Conservation (phyloP, 108 stramenopile species). For the Seminavis robusta region DNA sequence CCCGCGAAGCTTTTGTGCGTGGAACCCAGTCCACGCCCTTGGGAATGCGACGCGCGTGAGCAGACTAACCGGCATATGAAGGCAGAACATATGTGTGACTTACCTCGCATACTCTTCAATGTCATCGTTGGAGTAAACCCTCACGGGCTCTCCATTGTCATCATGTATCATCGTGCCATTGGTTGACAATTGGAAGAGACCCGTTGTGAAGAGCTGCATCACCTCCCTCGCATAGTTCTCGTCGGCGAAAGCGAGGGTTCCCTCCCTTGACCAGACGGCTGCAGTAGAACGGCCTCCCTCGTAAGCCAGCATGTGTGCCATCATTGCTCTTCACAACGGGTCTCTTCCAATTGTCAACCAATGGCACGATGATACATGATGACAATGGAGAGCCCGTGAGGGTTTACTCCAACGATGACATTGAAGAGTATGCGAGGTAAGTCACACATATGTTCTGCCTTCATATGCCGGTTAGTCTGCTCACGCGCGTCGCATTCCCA, state of each 20-base stretch:
- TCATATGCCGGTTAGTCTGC: too few species aligned
- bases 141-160: constrained; percentile 25
- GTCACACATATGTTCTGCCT: too few species aligned
- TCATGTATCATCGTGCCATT: constrained; percentile 40
- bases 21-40: constrained; percentile 68
- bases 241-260: too few species aligned
- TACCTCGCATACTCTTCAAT: constrained; percentile 21
- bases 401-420: constrained; percentile 43
- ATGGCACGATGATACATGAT: constrained; percentile 31
- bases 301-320: constrained; percentile 51
- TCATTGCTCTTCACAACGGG: constrained; percentile 45
- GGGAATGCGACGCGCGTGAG: too few species aligned
- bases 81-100: too few species aligned
- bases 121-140: constrained; percentile 44
- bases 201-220: constrained; percentile 63
- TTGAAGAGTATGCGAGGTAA: constrained; percentile 35
- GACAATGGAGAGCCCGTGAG: constrained; percentile 2
- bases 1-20: constrained; percentile 22
- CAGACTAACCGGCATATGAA: too few species aligned
- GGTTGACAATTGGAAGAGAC: constrained; percentile 34
- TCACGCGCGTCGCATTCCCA: constrained; percentile 31
- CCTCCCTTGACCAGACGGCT: background rate
- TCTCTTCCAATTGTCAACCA: constrained; percentile 26
- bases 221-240: constrained; percentile 50
- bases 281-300: constrained; percentile 12